phyloP scores from a whole-genome alignment of 164 flowering plant genomes.

The Taxillus chinensis region DNA sequence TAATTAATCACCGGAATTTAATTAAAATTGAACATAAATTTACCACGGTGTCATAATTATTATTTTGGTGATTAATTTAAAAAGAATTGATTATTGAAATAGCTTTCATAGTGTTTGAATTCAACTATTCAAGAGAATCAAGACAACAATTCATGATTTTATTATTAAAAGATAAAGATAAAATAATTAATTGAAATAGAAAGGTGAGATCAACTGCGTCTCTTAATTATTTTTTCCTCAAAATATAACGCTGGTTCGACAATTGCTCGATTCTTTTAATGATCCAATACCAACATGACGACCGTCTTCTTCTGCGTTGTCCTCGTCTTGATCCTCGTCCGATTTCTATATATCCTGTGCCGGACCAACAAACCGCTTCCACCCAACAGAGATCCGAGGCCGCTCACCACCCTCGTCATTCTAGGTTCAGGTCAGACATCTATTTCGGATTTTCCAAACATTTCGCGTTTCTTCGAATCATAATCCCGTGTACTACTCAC shows the following conservation, averaged over 20 bases:
- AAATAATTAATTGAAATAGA: too few relatives aligned
- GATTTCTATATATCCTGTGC: conserved; percentile 36
- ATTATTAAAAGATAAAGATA: too few relatives aligned
- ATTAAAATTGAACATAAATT: too few relatives aligned
- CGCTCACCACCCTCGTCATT: conserved; percentile 57
- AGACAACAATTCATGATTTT: too few relatives aligned
- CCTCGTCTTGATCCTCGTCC: conserved; percentile 23
- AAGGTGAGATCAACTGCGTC: too few relatives aligned
- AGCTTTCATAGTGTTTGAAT: too few relatives aligned
- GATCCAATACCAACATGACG: conserved; percentile 6
- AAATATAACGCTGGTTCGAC: neutral
- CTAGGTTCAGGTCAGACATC: conserved; percentile 62
- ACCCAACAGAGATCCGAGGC: conserved; percentile 9
- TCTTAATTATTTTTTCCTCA: too few relatives aligned
- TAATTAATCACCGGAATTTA: too few relatives aligned
- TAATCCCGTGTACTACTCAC: neutral
- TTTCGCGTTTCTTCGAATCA: neutral
- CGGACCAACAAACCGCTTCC: conserved; percentile 35
- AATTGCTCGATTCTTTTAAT: conserved; percentile 5
- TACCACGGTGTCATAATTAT: too few relatives aligned
- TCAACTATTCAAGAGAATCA: too few relatives aligned
- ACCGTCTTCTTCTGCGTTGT: conserved; percentile 1
- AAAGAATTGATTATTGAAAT: too few relatives aligned
- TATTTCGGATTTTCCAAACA: neutral
- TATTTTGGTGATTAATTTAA: too few relatives aligned